Evolutionary conservation across 768 basidiomycete species (phyloP), one percentile per base, ranked within the genome.

Genomic region (Panus rudis): DNA sequence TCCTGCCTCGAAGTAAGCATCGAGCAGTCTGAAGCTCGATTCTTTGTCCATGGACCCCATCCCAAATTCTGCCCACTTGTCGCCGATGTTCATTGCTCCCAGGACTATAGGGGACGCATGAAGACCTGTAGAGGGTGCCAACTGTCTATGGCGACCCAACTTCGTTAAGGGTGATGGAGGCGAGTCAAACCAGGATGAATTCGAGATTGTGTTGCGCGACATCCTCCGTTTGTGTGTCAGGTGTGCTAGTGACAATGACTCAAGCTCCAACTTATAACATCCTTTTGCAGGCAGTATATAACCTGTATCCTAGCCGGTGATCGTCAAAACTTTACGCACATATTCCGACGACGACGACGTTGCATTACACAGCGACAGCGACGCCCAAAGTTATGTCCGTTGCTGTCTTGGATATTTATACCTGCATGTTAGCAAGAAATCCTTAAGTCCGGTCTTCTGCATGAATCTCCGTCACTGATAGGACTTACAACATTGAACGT

Each of bases 91-190:
- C 68, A 68, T 66, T 3, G 58, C 71, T 2, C 71, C 71, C 10
- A 73, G 64, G 20, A 60, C 58, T 12, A 74, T 51, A 0, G 72
- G 71, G 4, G 72, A 73, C 7, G 72, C 73, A 26, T 62, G 63
- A n/a, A 73, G 56, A 6, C 67, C 65, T 1, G 71, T 66, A 11
- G 44, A 31, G 4, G 65, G 62, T 0, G 65, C 61, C 6, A 71
- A 51, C 1, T 45, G 43, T 4, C 70, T 62, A 47, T 67, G 65
- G 27, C 49, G 44, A 5, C 42, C 62, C 6, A 63, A 61, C n/a
- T n/a, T n/a, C 16, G 11, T 14, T 0, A 44, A 50, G 13, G 42
- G 10, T 3, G 49, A 8, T 16, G 34, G 34, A 17, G 16, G 8
- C n/a, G n/a, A n/a, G n/a, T n/a, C n/a, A n/a, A n/a, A n/a, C n/a